Conservation (phyloP, 176 grass and related monocot species). For the Saccharum officinarum region DNA sequence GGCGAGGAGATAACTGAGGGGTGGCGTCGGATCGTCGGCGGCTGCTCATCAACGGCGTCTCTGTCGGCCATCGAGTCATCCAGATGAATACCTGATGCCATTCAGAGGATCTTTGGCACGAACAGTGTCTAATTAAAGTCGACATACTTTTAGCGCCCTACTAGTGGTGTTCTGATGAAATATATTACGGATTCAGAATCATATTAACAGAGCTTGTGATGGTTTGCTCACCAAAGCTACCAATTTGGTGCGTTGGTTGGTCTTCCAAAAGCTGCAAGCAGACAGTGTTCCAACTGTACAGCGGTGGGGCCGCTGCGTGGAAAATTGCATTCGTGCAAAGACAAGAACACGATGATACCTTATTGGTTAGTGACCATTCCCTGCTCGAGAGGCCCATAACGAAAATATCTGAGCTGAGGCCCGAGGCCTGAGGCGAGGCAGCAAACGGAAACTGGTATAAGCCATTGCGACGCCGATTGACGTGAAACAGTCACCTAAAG, state of each 20-base stretch:
- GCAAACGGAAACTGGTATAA: background rate
- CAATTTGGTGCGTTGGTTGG: background rate
- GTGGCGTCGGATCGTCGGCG: slow-evolving; percentile 11
- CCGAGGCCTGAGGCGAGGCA: background rate
- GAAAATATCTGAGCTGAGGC: slow-evolving; percentile 14
- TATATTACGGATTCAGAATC: background rate
- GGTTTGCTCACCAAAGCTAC: background rate
- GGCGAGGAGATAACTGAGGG: slow-evolving; percentile 14
- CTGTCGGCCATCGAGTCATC: background rate
- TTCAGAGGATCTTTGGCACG: background rate
- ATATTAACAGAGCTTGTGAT: background rate
- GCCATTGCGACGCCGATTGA: background rate
- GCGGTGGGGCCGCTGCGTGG: background rate
- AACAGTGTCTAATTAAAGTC: background rate
- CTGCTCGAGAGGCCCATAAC: background rate
- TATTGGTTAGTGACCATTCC: slow-evolving; percentile 6
- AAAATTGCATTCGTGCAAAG: slow-evolving; percentile 19
- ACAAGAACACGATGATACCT: background rate
- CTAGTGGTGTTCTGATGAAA: background rate
- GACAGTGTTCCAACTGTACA: background rate
- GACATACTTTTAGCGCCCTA: too few relatives aligned
- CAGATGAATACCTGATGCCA: background rate
- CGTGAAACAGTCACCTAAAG: background rate
- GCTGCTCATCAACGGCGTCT: slow-evolving; percentile 34
- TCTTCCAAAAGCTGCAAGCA: background rate